Conservation (phyloP, 768 basidiomycete species). For the Termitomyces sp. region DNA sequence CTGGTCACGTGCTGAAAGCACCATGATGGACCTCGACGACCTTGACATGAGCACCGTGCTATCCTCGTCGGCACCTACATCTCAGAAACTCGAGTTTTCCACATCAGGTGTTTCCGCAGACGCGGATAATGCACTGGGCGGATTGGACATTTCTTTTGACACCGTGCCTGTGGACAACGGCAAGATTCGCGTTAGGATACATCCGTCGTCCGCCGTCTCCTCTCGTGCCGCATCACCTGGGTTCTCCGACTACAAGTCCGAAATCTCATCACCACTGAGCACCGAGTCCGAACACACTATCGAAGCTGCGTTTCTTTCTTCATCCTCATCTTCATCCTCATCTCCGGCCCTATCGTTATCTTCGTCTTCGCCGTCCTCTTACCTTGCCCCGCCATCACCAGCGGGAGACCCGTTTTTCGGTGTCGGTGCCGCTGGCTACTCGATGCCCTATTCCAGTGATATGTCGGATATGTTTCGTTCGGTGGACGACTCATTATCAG, state of each 20-base stretch:
- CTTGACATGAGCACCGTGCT: constrained; percentile 28
- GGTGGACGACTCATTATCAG: constrained; percentile 22
- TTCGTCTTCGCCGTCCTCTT: constrained; percentile 31
- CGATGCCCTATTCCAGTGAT: constrained; percentile 29
- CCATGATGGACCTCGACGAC: constrained; percentile 48
- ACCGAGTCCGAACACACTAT: constrained; percentile 17
- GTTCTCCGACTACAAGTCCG: constrained; percentile 21
- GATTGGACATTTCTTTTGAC: constrained; percentile 73
- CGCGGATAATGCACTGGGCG: constrained; percentile 45
- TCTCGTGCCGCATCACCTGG: constrained; percentile 35
- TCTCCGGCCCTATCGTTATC: constrained; percentile 6
- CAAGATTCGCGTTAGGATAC: constrained; percentile 71
- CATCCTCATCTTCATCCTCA: constrained; percentile 15
- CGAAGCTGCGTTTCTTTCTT: constrained; percentile 24
- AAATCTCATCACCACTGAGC: constrained; percentile 23
- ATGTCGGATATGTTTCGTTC: constrained; percentile 31
- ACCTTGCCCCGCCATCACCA: constrained; percentile 33
- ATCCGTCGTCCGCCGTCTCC: constrained; percentile 49
- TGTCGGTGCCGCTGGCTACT: constrained; percentile 39
- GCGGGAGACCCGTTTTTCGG: constrained; percentile 59
- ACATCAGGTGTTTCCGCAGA: constrained; percentile 39
- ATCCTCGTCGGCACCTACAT: constrained; percentile 26
- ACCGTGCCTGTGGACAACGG: constrained; percentile 59
- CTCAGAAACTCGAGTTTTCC: constrained; percentile 56
- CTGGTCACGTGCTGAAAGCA: constrained; percentile 41